Evolutionary conservation across 768 basidiomycete genomes (phyloP), one percentile per base, ranked within the genome.

Genomic region (Asterophora lycoperdoides): DNA sequence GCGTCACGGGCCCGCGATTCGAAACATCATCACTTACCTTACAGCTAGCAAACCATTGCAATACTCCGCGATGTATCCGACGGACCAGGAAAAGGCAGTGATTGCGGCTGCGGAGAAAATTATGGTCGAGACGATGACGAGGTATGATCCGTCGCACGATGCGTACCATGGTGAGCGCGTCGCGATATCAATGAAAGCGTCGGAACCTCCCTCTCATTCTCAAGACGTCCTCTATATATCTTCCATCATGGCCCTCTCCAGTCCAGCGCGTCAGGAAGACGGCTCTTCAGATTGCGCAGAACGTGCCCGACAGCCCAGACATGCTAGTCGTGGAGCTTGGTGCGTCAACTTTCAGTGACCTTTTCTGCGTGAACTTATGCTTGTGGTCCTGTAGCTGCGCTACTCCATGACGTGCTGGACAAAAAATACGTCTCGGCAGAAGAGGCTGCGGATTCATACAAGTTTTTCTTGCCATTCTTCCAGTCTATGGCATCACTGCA

Each of bases 381-480:
- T 8, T 8, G 10, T 23, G 3, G 9, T 23, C 4, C 15, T 19
- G 18, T 37, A 79, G 85, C 87, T 26, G 86, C 93, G n/a, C 77
- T 95, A 33, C 78, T 94, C 38, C 93, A 94, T 59, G 92, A 95
- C 64, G 76, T 93, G 35, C 70, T 89, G 29, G 89, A 91, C 76
- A 89, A 86, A 69, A 91, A 92, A 71, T 90, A 92, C 60, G 82
- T 84, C 14, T 69, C 81, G 1, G 64, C 73, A 10, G 73, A 71
- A 46, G 65, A 78, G 56, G 77, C 79, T 10, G 70, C 76, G 14
- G 80, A 87, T 60, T 79, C 84, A 5, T 80, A 80, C 64, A 65
- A 69, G 47, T 87, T 78, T 60, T 85, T 89, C 63, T 68, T 80
- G 18, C 83, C 88, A 17, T 80, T 81, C 64, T 88, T 87, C 61